Base-by-base conservation (phyloP, 352 stramenopile genomes). In the Aphanomyces euteiches region DNA sequence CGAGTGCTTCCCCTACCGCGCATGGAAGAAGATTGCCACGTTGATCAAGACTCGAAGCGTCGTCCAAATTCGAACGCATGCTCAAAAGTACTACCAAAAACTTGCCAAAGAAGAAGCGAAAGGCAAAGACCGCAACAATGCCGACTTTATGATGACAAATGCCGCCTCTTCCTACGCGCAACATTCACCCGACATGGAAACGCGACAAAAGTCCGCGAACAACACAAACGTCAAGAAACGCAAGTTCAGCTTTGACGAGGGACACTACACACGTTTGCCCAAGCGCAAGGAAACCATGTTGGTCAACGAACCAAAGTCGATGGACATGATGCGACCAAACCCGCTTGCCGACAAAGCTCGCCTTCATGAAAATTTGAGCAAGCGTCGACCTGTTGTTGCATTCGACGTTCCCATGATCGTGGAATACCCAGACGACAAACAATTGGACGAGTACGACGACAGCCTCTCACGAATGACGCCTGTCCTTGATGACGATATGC, bases 1-100 rank as follows among this genome's bases (percentile, higher is more conserved):
- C 48, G 85, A 93, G 74, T 85, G 83, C 66, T 95, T 93, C 70
- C 85, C 85, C 40, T 93, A 93, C 70, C 83, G 85, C 36, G 87
- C 85, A 13, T 95, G 87, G 87, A 95, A 95, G 79, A 93, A 95
- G 77, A 98, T 99, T 21, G 90, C 91, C 28, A 87, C 84, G 50
- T 81, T 94, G 34, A 98, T 99, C 78, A 94, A 95, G 72, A 98
- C 94, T 28, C 81, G 96, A 64, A 98, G 90, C 6, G 85, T 95
- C 47, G 87, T 95, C 66, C 87, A 95, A 78, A 95, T 95, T 72
- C 87, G 87, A 56, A 95, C 87, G 5, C 87, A 95, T 56, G 87
- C 87, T 21, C 87, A 95, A 54, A 95, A 95, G 77, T 95, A 95
- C 76, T 93, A 93, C 72, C 87, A 95, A 72, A 95, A 95, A 76